Percentiles rank a stretch among this genome's conserved stretches.
Evolutionary conservation across 2,329 filamentous ascomycete species (phyloP).

Genomic region (Cercospora beticola): DNA sequence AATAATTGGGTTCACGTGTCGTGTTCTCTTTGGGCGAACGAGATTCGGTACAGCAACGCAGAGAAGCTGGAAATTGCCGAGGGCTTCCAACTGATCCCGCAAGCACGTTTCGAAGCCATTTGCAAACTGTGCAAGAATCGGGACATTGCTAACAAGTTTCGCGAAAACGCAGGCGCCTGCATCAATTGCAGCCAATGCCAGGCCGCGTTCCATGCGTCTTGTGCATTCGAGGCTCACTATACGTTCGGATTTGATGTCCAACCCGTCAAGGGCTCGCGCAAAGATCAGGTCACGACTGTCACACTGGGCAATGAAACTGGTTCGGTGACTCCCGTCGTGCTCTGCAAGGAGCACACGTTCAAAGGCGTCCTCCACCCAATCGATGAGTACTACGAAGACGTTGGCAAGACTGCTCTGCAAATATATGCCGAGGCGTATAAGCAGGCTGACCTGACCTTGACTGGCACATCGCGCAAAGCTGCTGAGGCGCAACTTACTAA

Average conservation of each 20-base stretch:
- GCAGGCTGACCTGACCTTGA: constrained; percentile 85
- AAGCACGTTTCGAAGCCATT: constrained; percentile 68
- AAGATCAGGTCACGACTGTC: constrained; percentile 77
- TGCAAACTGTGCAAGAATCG: constrained; percentile 82
- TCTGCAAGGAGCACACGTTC: constrained; percentile 80
- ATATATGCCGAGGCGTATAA: constrained; percentile 88
- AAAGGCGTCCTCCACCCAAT: constrained; percentile 76
- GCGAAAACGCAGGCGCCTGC: constrained; percentile 65
- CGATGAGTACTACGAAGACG: constrained; percentile 69
- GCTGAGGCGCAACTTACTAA: constrained; percentile 69
- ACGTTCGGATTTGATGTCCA: constrained; percentile 85
- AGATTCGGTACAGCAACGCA: constrained; percentile 88
- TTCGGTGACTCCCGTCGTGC: constrained; percentile 78
- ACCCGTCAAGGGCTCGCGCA: constrained; percentile 83
- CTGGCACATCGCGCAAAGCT: constrained; percentile 89
- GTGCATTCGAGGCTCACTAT: constrained; percentile 80
- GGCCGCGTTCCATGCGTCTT: constrained; percentile 77
- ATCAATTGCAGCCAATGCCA: constrained; percentile 77
- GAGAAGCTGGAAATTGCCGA: constrained; percentile 81
- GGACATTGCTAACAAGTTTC: constrained; percentile 37
- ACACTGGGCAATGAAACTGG: constrained; percentile 79
- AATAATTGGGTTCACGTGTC: constrained; percentile 98
- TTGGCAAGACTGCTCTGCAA: constrained; percentile 77
- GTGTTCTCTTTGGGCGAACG: constrained; percentile 87
- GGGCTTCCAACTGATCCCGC: constrained; percentile 79